A percentile compares a stretch with the other conserved stretches of the same genome.
phyloP scores from a whole-genome alignment of 305 asterid species.

The Fraxinus dipetala region DNA sequence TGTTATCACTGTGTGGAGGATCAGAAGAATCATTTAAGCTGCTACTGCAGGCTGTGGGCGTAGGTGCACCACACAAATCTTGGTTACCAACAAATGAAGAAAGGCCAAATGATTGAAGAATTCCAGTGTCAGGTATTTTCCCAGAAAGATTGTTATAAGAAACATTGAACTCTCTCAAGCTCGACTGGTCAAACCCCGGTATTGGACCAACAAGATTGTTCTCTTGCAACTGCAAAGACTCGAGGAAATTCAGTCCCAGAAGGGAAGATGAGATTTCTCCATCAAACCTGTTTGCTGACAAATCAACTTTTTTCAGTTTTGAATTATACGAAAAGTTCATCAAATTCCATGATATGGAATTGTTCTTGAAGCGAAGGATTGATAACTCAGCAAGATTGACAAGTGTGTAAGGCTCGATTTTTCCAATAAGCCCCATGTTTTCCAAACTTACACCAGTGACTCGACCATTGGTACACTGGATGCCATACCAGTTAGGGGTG shows the following conservation, averaged over 20 bases:
- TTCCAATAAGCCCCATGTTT: slow-evolving; percentile 42
- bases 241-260: slow-evolving; percentile 34
- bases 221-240: slow-evolving; percentile 50
- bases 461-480: slow-evolving; percentile 49
- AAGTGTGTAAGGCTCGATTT: slow-evolving; percentile 36
- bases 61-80: slow-evolving; percentile 51
- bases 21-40: slow-evolving; percentile 17
- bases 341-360: slow-evolving; percentile 45
- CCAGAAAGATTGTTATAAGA: slow-evolving; percentile 55
- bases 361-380: slow-evolving; percentile 52
- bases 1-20: slow-evolving; percentile 19
- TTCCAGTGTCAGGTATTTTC: slow-evolving; percentile 41
- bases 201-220: slow-evolving; percentile 47
- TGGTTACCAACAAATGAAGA: slow-evolving; percentile 40
- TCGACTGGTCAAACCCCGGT: slow-evolving; percentile 43
- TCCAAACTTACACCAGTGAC: slow-evolving; percentile 53
- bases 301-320: slow-evolving; percentile 41
- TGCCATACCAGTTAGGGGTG: slow-evolving; percentile 51
- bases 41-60: slow-evolving; percentile 26
- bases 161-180: slow-evolving; percentile 45
- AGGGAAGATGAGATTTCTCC: slow-evolving; percentile 55
- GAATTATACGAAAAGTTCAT: slow-evolving; percentile 44
- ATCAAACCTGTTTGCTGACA: slow-evolving; percentile 45
- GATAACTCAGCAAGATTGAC: slow-evolving; percentile 45
- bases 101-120: slow-evolving; percentile 31